Evolutionary conservation across 2,329 filamentous ascomycete genomes (phyloP), one percentile per base, ranked within the genome.

Genomic region (Trichoderma sp.): DNA sequence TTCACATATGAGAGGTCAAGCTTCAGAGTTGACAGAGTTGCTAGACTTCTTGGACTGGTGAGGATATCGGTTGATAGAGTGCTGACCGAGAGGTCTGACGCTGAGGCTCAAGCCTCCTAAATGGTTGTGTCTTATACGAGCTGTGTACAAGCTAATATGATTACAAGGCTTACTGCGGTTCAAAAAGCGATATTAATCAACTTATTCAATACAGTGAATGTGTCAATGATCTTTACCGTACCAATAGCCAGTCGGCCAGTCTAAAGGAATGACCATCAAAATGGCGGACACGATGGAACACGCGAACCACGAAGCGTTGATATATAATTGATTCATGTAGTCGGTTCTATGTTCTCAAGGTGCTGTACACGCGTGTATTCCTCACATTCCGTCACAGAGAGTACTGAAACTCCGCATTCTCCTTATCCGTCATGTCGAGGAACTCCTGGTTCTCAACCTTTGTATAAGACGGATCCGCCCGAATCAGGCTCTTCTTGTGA

Each of bases 401-500:
- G 72, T 90, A 90, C 0, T 84, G 74, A 71, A 90, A 89, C 72
- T 90, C 84, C 1, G 80, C 77, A 67, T 89, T 90, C 78, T 90
- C 88, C 63, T 80, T 76, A 71, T 90, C 88, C 4, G 87, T 90
- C 68, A 90, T 74, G 72, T 90, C 87, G 64, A 86, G 78, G 76
- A 85, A 90, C 79, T 90, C 88, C 74, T 90, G 87, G 67, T 90
- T 89, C 73, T 87, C 85, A 62, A 90, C 67, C 74, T 82, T 87
- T 26, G 79, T 78, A 72, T 90, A 90, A 1, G 79, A 83, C 0
- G 85, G 82, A 58, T 78, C 76, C 1, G 80, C 81, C 48, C 85
- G 75, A 17, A 85, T 71, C 7, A 71, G 71, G 0, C 80, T 84
- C 77, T 90, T 90, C 74, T 82, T 81, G 67, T 73, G 75, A 69